Conservation (phyloP, 2,329 filamentous ascomycete genomes). For the Penicillium sclerotigenum region DNA sequence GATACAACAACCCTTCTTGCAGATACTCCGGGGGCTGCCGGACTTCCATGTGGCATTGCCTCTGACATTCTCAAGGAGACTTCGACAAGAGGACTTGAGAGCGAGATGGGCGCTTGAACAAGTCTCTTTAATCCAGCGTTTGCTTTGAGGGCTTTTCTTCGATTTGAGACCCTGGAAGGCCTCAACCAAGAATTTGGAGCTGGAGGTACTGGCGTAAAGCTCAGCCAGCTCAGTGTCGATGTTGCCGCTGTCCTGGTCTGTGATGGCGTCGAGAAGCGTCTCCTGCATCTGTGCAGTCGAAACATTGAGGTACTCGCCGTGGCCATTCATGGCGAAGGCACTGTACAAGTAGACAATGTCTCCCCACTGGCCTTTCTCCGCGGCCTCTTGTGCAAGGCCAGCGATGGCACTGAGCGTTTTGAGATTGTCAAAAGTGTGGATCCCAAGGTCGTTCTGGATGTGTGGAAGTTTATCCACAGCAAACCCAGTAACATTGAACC, state of each 20-base stretch:
- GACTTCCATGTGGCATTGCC: background rate
- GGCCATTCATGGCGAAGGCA: background rate
- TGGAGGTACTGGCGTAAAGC: background rate
- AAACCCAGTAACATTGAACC: background rate
- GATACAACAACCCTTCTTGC: background rate
- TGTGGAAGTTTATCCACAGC: background rate
- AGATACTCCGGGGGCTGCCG: background rate
- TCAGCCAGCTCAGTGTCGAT: background rate
- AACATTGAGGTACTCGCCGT: background rate
- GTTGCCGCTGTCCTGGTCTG: background rate
- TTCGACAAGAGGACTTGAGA: background rate
- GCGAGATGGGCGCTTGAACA: background rate
- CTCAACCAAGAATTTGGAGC: background rate
- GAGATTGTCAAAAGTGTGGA: background rate
- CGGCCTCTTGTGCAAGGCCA: background rate
- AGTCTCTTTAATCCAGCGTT: background rate
- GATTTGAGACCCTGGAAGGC: background rate
- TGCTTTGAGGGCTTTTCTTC: background rate
- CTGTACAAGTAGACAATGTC: background rate
- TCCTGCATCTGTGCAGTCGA: background rate
- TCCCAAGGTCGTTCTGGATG: background rate
- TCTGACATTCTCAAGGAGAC: background rate
- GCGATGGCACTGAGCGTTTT: background rate
- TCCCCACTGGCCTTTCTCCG: background rate
- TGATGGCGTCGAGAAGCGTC: background rate